Base-by-base conservation (phyloP, 331 rosid genomes). In the Quercus tomentella region DNA sequence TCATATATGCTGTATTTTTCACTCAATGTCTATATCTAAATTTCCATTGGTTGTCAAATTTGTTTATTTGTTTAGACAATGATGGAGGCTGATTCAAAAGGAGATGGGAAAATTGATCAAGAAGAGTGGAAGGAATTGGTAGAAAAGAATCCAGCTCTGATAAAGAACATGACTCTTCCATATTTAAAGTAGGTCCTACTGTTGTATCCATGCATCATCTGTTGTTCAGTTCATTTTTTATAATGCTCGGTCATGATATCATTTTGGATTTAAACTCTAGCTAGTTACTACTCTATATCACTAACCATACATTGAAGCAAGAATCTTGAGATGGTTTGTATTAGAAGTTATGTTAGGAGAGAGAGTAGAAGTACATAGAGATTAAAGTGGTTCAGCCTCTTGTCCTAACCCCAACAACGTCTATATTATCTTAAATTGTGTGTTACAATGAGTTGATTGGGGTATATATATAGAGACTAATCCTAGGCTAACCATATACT, bases 81-180 rank as follows among this genome's bases (percentile, higher is more conserved):
- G 62, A 69, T 21, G 79, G 96, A 93, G 22, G 97, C 90, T 17
- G 96, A 91, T 66, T 26, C 78, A 69, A 91, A 91, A 22, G 88
- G 92, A 66, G 98, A 93, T 73, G 97, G 95, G 65, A 90, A 83
- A 84, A 91, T 93, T 51, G 97, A 93, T 84, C 66, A 57, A 75
- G 87, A 89, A 55, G 97, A 91, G 70, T 91, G 96, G 97, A 90
- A 79, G 71, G 91, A 85, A 57, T 90, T 68, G 41, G 92, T 88
- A 5, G 77, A 69, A 56, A 87, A 83, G 69, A 69, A 87, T 84
- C 97, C 97, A 3, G 86, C 92, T 75, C 83, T 93, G 35, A 73
- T 90, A 4, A 93, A 86, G 84, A 93, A 87, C 55, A 89, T 89
- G 95, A 93, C 95, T 58, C 90, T 91, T 72, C 91, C 90, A 62